Base-by-base conservation (phyloP, 192 early-diverging fungal species). In the Entomortierella beljakovae region DNA sequence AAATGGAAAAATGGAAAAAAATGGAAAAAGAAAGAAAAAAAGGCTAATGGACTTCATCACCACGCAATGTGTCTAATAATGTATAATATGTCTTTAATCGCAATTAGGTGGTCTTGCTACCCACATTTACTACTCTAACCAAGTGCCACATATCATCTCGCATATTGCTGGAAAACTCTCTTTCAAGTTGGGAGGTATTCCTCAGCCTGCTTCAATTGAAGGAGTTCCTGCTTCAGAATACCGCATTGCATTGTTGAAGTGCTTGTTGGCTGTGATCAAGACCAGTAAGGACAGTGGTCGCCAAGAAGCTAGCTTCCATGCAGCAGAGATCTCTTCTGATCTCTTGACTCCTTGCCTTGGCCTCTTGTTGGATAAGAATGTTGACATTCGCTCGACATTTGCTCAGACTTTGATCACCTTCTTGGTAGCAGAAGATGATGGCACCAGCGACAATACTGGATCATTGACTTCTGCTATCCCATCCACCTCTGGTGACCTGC, bases 41-140 rank as follows among this genome's bases (percentile, higher is more conserved):
- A 10, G 48, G n/a, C 10, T 13, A 10, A 9, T 25, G 35, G 42
- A 23, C 56, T 65, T 48, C 20, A 23, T 73, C 6, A 40, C 18
- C 37, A 54, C 6, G 13, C 50, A 33, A 7, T n/a, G 7, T 32
- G 26, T 1, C 7, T 26, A 22, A 38, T 15, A 52, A 26, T 48
- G 37, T 43, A 2, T 55, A 20, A 37, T 61, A 32, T 34, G 25
- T 28, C 18, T 50, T 70, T 29, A 34, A 55, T 68, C 25, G 32
- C 23, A 20, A 28, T 3, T 67, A 84, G 83, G 83, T 48, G 86
- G 86, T 9, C 64, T 89, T 51, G 84, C 83, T 6, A 84, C 80
- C 1, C 88, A 89, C 32, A 86, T 84, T 23, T 89, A 89, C 35
- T 89, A 89, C 58, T 71, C 81, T 1, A 87, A 87, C 54, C 88